Base-by-base conservation (phyloP, 768 basidiomycete genomes). In the Mrakia blollopis region DNA sequence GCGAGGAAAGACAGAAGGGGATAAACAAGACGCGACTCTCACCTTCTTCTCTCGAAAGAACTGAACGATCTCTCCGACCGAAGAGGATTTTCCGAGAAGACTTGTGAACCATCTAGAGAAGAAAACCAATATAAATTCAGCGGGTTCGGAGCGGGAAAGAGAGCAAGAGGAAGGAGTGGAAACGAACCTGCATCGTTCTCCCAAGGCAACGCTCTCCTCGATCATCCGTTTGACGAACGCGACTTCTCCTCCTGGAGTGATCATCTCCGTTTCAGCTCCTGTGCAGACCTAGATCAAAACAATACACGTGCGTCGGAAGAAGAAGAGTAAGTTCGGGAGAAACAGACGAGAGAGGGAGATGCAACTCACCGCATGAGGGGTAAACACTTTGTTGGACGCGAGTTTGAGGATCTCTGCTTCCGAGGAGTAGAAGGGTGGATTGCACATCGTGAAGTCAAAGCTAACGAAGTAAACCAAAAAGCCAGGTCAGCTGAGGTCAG, bases 361-460 rank as follows among this genome's bases (percentile, higher is more conserved):
- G 9, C n/a, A 9, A 84, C 88, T 63, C 80, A 94, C 94, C 2
- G 92, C 91, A 80, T 86, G 89, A 0, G 96, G 91, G 9, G 84
- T 85, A 21, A 85, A 82, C 67, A 88, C 88, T 80, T 98, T 98
- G 9, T 84, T 84, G 28, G 87, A 86, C 0, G 89, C 88, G 2
- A 89, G 89, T 3, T 83, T 81, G 0, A 80, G 79, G 11, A 94
- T 87, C 76, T 98, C 96, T 41, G 89, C 88, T 0, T 82, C 81
- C 75, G 89, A 91, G n/a, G 85, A 82, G 81, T 97, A 98, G 83
- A 99, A 99, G 0, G 96, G 96, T 0, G 96, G 96, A 82, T 98
- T 99, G 84, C 95, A 98, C 89, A 98, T 93, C 0, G 90, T 89
- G 79, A 96, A 93, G 76, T 91, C 88, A 80, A 89, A 89, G 5